A percentile compares a stretch with the other conserved stretches of the same genome.
Conservation (phyloP, 2,329 filamentous ascomycete species). For the Microdochium paspali region DNA sequence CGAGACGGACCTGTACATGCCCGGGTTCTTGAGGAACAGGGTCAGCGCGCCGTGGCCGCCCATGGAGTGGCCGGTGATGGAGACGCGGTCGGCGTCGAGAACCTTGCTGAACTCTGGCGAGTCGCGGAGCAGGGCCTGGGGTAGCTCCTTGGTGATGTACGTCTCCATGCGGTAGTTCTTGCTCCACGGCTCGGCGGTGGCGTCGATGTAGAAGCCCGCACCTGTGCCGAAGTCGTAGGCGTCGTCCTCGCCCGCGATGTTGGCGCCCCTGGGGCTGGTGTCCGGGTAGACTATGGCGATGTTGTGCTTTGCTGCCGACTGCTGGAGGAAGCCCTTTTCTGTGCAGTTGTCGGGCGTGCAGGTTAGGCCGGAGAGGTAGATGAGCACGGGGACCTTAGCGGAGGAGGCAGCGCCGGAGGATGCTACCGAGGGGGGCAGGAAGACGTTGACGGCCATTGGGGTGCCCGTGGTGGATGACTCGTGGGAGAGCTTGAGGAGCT, state of each 20-base stretch:
- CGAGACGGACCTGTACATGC: conserved; percentile 78
- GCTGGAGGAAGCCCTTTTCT: conserved; percentile 86
- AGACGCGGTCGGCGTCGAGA: conserved; percentile 62
- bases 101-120: conserved; percentile 52
- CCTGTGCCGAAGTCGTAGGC: conserved; percentile 85
- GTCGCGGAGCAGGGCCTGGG: conserved; percentile 60
- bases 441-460: conserved; percentile 89
- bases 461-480: conserved; percentile 68
- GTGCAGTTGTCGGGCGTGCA: conserved; percentile 85
- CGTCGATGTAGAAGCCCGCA: conserved; percentile 92
- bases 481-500: conserved; percentile 90
- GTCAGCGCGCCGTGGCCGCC: conserved; percentile 93
- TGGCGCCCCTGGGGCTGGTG: conserved; percentile 79
- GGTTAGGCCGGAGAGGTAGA: conserved; percentile 90
- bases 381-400: conserved; percentile 69
- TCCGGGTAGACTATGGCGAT: conserved; percentile 33
- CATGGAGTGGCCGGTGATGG: conserved; percentile 94
- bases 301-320: conserved; percentile 23
- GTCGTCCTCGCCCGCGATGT: conserved; percentile 78
- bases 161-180: conserved; percentile 88
- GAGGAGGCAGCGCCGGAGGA: conserved; percentile 20
- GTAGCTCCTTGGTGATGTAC: conserved; percentile 87
- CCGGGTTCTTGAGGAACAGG: conserved; percentile 84
- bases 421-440: conserved; percentile 65
- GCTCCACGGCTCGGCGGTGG: conserved; percentile 63